These are phyloP conservation scores for Stipa capillata DNA, from an alignment of 176 grass and related monocot species.

Conservation along the genomic window DNA sequence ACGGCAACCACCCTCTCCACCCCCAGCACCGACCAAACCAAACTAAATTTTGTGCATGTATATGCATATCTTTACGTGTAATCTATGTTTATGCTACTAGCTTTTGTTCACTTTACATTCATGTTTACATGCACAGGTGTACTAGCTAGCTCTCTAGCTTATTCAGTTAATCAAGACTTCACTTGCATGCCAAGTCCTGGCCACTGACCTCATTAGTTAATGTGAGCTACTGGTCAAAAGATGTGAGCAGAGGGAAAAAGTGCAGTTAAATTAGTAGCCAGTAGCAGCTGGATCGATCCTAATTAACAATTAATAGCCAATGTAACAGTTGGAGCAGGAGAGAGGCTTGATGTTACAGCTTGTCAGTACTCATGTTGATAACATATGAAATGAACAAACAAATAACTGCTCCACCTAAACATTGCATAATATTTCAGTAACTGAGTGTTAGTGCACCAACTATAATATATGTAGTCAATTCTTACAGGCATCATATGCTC, in stretches of 20 bases:
- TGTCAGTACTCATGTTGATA: background rate
- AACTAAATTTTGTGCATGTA: background rate
- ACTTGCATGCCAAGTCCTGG: slow-evolving; percentile 19
- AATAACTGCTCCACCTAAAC: background rate
- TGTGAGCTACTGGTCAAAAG: slow-evolving; percentile 29
- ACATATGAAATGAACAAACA: slow-evolving; percentile 11
- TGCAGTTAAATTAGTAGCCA: background rate
- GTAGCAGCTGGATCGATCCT: slow-evolving; percentile 1
- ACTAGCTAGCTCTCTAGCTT: background rate
- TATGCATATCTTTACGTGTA: background rate
- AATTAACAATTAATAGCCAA: slow-evolving; percentile 20
- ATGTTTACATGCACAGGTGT: background rate
- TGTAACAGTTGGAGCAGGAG: slow-evolving; percentile 19
- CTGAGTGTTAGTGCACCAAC: background rate
- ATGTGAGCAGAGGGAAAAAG: background rate
- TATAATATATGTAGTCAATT: background rate
- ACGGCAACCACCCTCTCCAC: background rate
- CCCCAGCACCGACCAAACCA: background rate
- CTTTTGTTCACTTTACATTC: background rate
- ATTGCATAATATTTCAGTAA: background rate
- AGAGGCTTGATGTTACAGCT: slow-evolving; percentile 1
- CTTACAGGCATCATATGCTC: slow-evolving; percentile 9
- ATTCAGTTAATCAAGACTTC: background rate
- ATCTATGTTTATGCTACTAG: background rate
- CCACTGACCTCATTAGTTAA: background rate